These are phyloP conservation scores for Venturia pyrina DNA, from an alignment of 2,329 filamentous ascomycete genomes.

Conservation along the genomic window DNA sequence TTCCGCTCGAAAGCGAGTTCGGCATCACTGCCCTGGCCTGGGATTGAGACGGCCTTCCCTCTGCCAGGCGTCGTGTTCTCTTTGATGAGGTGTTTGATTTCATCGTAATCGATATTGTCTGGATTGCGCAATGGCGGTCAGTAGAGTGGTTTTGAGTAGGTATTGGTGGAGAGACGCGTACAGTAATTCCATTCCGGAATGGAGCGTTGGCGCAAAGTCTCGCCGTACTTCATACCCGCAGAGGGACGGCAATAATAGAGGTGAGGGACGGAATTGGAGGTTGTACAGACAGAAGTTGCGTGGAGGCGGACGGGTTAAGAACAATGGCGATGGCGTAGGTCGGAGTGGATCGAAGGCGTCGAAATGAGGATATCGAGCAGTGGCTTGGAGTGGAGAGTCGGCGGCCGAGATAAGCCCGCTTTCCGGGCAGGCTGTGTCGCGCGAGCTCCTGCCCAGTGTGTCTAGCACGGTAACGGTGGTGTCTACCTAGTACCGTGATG, in stretches of 20 bases:
- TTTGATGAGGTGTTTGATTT: slow-evolving; percentile 77
- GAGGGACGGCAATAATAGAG: not conserved
- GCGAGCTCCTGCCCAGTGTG: not conserved
- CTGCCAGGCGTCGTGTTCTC: slow-evolving; percentile 63
- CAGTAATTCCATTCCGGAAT: slow-evolving; percentile 75
- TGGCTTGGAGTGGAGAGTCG: not conserved
- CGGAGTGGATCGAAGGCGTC: not conserved
- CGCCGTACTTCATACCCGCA: slow-evolving; percentile 62
- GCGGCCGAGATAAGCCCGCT: not conserved
- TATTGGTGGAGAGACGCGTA: slow-evolving; percentile 28
- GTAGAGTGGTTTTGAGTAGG: not conserved
- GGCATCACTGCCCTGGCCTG: slow-evolving; percentile 48
- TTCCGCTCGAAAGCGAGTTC: slow-evolving; percentile 58
- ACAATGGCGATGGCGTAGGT: not conserved
- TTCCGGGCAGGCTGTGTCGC: not conserved
- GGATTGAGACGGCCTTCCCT: slow-evolving; percentile 62
- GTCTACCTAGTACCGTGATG: too few species aligned
- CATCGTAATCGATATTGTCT: slow-evolving; percentile 88
- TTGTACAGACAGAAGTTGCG: not conserved
- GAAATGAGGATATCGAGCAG: not conserved
- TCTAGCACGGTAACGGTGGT: too few species aligned
- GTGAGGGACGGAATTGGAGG: not conserved
- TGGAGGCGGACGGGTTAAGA: not conserved
- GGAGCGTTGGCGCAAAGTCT: slow-evolving; percentile 62
- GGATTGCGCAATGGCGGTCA: slow-evolving; percentile 9